Conservation (phyloP, 2,329 filamentous ascomycete species). For the Beauveria bassiana region DNA sequence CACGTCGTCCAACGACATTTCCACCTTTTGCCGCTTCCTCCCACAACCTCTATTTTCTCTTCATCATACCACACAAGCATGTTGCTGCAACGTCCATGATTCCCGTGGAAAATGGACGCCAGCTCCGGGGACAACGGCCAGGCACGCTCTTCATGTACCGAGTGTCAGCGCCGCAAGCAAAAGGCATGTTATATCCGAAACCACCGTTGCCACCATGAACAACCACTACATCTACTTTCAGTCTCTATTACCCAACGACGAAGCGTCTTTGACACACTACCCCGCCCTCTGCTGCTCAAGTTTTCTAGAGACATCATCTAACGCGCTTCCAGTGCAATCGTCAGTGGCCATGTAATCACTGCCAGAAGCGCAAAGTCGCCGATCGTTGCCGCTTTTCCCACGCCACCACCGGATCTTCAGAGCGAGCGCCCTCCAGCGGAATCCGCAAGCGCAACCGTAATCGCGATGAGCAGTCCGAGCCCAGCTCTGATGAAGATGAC, state of each 20-base stretch:
- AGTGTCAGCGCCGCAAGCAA: slow-evolving; percentile 34
- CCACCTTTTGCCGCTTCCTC: not conserved
- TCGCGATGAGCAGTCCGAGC: slow-evolving; percentile 13
- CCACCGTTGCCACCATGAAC: not conserved
- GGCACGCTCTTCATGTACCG: slow-evolving; percentile 32
- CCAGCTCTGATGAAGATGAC: slow-evolving; percentile 18
- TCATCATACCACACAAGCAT: not conserved
- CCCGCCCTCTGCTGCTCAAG: not conserved
- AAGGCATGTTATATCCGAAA: slow-evolving; percentile 20
- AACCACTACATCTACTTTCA: not conserved
- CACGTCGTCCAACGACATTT: not conserved
- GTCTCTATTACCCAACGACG: not conserved
- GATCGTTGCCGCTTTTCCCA: slow-evolving; percentile 27
- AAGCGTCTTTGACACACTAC: not conserved
- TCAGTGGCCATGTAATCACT: slow-evolving; percentile 33
- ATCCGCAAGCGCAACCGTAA: slow-evolving; percentile 12
- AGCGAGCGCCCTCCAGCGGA: slow-evolving; percentile 14
- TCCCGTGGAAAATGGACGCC: slow-evolving; percentile 9
- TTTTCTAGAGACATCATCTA: slow-evolving; percentile 7
- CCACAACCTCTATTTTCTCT: not conserved
- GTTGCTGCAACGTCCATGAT: not conserved
- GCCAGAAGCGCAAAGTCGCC: slow-evolving; percentile 31
- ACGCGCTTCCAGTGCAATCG: slow-evolving; percentile 27
- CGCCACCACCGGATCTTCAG: slow-evolving; percentile 15
- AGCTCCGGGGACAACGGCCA: slow-evolving; percentile 12